A percentile compares a stretch with the other conserved stretches of the same genome.
These are phyloP conservation scores for Asterophora lycoperdoides DNA, from an alignment of 768 basidiomycete genomes.

Conservation along the genomic window DNA sequence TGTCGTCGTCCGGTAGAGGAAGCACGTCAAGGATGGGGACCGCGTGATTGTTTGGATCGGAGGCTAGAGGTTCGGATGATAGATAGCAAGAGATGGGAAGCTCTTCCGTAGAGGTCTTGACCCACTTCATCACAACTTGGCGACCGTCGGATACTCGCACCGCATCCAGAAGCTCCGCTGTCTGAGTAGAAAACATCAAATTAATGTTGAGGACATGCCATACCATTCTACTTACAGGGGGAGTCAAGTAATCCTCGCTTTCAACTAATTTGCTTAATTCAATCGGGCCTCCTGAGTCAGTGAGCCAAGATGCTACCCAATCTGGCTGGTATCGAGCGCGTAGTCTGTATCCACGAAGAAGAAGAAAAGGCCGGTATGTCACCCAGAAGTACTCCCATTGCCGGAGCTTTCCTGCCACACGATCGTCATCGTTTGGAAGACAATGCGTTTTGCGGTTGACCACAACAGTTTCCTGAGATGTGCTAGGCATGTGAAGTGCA, in stretches of 20 bases:
- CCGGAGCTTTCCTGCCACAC: background rate
- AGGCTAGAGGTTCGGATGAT: conserved; percentile 2
- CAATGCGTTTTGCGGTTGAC: too few species aligned
- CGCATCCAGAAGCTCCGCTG: background rate
- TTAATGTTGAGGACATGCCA: too few species aligned
- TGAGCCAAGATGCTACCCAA: background rate
- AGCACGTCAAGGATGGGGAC: conserved; percentile 7
- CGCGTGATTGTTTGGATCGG: conserved; percentile 8
- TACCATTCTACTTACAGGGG: too few species aligned
- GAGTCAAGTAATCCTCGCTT: too few species aligned
- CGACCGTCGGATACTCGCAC: background rate
- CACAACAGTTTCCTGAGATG: too few species aligned
- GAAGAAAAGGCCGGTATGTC: background rate
- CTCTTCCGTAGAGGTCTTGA: background rate
- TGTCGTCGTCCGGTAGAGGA: conserved; percentile 2
- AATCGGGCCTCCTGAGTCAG: too few species aligned
- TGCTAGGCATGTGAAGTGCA: too few species aligned
- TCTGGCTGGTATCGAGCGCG: background rate
- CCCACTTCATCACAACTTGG: background rate
- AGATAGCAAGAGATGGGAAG: conserved; percentile 2
- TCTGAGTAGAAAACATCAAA: background rate
- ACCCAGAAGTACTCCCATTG: background rate
- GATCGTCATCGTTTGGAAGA: too few species aligned
- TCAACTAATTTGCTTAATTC: background rate
- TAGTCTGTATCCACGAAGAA: background rate